A percentile compares a stretch with the other conserved stretches of the same genome.
phyloP scores from a whole-genome alignment of 192 early-diverging fungal genomes.

The Umbelopsis sp. region DNA sequence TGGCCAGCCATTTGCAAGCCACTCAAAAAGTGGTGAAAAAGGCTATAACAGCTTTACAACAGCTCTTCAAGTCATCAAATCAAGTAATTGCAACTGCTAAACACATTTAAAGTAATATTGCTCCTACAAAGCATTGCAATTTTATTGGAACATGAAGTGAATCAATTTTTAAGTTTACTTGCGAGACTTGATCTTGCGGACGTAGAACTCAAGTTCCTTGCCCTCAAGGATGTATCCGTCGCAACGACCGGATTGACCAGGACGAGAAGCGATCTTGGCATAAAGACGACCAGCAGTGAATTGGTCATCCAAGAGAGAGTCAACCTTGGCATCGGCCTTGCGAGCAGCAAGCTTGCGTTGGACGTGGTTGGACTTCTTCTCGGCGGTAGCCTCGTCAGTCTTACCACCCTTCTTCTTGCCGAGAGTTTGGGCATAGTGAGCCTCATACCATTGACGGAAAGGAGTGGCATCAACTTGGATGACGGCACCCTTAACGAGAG shows the following conservation, averaged over 20 bases:
- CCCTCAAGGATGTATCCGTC: conserved; percentile 99
- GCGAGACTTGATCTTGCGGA: conserved; percentile 73
- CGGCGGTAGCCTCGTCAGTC: conserved; percentile 62
- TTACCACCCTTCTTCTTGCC: conserved; percentile 77
- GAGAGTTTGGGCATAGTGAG: conserved; percentile 90
- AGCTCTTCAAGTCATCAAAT: no score
- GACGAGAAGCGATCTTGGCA: conserved; percentile 93
- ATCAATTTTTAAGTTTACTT: conserved; percentile 20
- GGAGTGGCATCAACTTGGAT: conserved; percentile 98
- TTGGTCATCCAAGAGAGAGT: conserved; percentile 88
- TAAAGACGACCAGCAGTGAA: conserved; percentile 93
- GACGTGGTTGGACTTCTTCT: conserved; percentile 91
- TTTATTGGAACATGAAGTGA: conserved; percentile 18
- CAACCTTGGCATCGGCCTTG: conserved; percentile 84
- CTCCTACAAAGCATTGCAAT: conserved; percentile 21
- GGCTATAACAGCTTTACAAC: neutral
- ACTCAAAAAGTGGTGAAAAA: neutral
- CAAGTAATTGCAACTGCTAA: no score
- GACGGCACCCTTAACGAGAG: conserved; percentile 96
- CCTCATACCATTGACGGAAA: conserved; percentile 99
- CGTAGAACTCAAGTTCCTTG: conserved; percentile 99
- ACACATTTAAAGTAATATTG: neutral
- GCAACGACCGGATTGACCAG: conserved; percentile 95
- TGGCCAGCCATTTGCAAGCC: neutral
- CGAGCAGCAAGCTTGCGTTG: conserved; percentile 86